Percentiles rank a stretch among this genome's conserved stretches.
These are phyloP conservation scores for Flaveria floridana DNA, from an alignment of 140 eudicot species.

Conservation along the genomic window DNA sequence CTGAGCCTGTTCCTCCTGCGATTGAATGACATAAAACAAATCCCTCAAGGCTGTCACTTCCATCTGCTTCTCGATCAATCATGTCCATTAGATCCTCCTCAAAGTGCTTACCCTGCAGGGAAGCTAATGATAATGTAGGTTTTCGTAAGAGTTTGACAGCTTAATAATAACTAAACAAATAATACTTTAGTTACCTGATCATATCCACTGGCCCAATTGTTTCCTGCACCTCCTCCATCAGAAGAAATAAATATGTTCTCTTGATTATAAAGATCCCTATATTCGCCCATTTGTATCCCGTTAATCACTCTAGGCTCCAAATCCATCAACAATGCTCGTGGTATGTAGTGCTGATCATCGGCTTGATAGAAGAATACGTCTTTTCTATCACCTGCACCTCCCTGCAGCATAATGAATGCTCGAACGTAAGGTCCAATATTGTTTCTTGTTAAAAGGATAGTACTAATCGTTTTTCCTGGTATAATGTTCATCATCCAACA, in stretches of 20 bases:
- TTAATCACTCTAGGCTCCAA: slow-evolving; percentile 92
- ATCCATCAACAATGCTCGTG: slow-evolving; percentile 83
- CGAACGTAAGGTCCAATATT: background rate
- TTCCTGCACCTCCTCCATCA: slow-evolving; percentile 94
- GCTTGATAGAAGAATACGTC: slow-evolving; percentile 93
- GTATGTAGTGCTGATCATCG: slow-evolving; percentile 89
- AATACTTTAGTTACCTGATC: slow-evolving; percentile 52
- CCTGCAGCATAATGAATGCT: slow-evolving; percentile 43
- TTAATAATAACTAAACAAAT: background rate
- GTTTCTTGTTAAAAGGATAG: background rate
- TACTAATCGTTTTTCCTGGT: background rate
- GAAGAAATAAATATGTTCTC: slow-evolving; percentile 73
- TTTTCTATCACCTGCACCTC: slow-evolving; percentile 72
- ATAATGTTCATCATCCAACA: slow-evolving; percentile 10
- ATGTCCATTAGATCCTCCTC: slow-evolving; percentile 93
- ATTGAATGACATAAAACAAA: slow-evolving; percentile 90
- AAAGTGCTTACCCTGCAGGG: slow-evolving; percentile 69
- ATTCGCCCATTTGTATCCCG: slow-evolving; percentile 74
- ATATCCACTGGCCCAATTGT: slow-evolving; percentile 96
- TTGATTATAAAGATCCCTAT: slow-evolving; percentile 74
- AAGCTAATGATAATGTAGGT: background rate
- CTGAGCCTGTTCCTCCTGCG: slow-evolving; percentile 98
- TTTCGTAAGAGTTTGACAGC: background rate
- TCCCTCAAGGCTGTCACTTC: slow-evolving; percentile 95
- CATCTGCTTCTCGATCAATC: slow-evolving; percentile 97